A percentile compares a stretch with the other conserved stretches of the same genome.
phyloP scores from a whole-genome alignment of 352 stramenopile species.

The Phytophthora tentaculata region DNA sequence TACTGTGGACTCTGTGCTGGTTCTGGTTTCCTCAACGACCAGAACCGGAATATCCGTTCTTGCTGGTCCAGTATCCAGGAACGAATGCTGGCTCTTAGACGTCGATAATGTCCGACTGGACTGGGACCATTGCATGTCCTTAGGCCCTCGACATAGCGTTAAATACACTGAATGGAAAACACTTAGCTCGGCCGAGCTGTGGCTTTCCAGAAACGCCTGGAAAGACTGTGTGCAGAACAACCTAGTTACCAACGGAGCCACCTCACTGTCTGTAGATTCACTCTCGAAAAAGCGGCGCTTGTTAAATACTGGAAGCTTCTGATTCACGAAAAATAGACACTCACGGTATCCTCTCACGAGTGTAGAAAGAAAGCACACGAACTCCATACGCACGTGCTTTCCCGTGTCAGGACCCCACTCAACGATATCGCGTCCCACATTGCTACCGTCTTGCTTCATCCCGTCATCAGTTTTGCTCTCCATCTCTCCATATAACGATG shows the following conservation, averaged over 20 bases:
- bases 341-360: slow-evolving; percentile 82
- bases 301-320: slow-evolving; percentile 89
- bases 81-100: slow-evolving; percentile 30
- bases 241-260: slow-evolving; percentile 68
- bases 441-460: slow-evolving; percentile 9
- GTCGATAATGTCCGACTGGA: slow-evolving; percentile 41
- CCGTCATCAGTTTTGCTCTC: slow-evolving; percentile 3
- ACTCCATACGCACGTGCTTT: slow-evolving; percentile 73
- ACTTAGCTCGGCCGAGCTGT: slow-evolving; percentile 70
- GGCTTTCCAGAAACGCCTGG: slow-evolving; percentile 82
- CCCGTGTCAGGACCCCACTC: slow-evolving; percentile 49
- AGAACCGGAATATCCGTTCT: slow-evolving; percentile 33
- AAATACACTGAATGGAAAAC: slow-evolving; percentile 84
- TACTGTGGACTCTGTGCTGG: too few species aligned
- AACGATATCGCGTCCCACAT: slow-evolving; percentile 17
- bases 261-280: slow-evolving; percentile 60
- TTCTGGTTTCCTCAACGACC: too few species aligned
- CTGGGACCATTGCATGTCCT: slow-evolving; percentile 58
- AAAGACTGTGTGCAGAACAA: slow-evolving; percentile 82
- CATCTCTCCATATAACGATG: slow-evolving; percentile 37
- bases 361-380: slow-evolving; percentile 73
- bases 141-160: slow-evolving; percentile 55
- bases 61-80: slow-evolving; percentile 25
- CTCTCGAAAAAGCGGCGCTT: slow-evolving; percentile 82
- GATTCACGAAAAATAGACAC: slow-evolving; percentile 89